Evolutionary conservation across 2,329 filamentous ascomycete species (phyloP).

Genomic region (Penicillium sp.): DNA sequence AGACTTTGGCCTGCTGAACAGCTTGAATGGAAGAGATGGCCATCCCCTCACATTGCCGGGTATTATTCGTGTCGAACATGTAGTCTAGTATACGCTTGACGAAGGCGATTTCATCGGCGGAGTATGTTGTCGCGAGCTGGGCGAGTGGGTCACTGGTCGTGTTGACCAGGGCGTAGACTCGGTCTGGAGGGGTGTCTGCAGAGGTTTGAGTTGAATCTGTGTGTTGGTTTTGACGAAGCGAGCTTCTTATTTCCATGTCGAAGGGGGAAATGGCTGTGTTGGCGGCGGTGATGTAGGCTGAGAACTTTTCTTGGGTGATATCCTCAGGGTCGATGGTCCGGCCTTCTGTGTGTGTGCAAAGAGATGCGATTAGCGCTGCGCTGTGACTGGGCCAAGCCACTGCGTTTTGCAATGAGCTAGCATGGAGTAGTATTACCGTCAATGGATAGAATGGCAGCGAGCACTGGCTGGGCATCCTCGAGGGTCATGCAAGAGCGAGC

Average conservation of each 20-base stretch:
- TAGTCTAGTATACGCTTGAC: slow-evolving; percentile 84
- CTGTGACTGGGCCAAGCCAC: too few species aligned
- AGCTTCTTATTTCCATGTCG: slow-evolving; percentile 84
- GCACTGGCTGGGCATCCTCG: slow-evolving; percentile 70
- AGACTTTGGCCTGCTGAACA: slow-evolving; percentile 64
- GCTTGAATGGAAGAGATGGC: slow-evolving; percentile 81
- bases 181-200: slow-evolving; percentile 41
- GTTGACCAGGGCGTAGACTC: slow-evolving; percentile 86
- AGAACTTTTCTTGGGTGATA: slow-evolving; percentile 70
- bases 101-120: slow-evolving; percentile 83
- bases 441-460: slow-evolving; percentile 75
- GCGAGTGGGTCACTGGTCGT: slow-evolving; percentile 82
- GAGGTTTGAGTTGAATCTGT: slow-evolving; percentile 4
- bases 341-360: slow-evolving; percentile 39
- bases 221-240: slow-evolving; percentile 64
- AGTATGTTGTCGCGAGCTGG: slow-evolving; percentile 81
- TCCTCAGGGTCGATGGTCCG: slow-evolving; percentile 60
- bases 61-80: slow-evolving; percentile 92
- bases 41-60: slow-evolving; percentile 77
- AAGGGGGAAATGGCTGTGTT: slow-evolving; percentile 76
- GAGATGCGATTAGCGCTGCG: neutral
- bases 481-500: slow-evolving; percentile 77
- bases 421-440: slow-evolving; percentile 39
- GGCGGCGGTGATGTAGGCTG: slow-evolving; percentile 69
- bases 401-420: neutral